Evolutionary conservation across 352 stramenopile species (phyloP).

Genomic region (Globisporangium alternatum): DNA sequence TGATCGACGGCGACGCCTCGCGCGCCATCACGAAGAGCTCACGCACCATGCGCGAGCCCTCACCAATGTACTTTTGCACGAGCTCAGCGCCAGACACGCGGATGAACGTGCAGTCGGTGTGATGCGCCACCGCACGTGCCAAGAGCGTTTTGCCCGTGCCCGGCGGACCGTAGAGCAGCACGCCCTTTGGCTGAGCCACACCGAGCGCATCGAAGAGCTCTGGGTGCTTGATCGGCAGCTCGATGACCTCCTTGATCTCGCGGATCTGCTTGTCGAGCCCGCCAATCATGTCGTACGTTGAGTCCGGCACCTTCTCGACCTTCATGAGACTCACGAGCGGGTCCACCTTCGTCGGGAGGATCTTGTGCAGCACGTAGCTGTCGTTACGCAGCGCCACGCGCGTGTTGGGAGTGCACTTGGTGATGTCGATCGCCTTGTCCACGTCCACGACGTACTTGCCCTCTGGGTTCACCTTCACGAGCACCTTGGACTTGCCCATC

Average conservation of each 20-base stretch:
- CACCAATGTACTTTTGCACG: constrained; percentile 99
- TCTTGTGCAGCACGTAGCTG: constrained; percentile 99
- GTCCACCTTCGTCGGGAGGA: constrained; percentile 98
- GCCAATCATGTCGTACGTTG: constrained; percentile 99
- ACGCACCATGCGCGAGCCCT: constrained; percentile 98
- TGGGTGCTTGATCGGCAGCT: constrained; percentile 99
- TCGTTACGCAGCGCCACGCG: constrained; percentile 98
- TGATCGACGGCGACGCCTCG: constrained; percentile 97
- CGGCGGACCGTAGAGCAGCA: constrained; percentile 95
- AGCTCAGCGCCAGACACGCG: constrained; percentile 98
- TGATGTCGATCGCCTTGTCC: constrained; percentile 95
- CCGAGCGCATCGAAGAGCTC: constrained; percentile 99
- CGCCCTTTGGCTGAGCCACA: constrained; percentile 97
- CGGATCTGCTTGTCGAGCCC: constrained; percentile 99
- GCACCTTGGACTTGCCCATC: constrained; percentile 99
- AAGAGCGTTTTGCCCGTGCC: constrained; percentile 99
- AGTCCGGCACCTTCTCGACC: constrained; percentile 99
- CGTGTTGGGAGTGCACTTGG: constrained; percentile 98
- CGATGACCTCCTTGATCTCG: constrained; percentile 99
- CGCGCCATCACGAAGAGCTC: constrained; percentile 99
- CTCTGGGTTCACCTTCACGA: constrained; percentile 99
- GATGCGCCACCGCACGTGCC: constrained; percentile 97
- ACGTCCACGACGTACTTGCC: constrained; percentile 99
- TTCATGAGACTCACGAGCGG: constrained; percentile 93
- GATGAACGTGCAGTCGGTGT: constrained; percentile 99